Evolutionary conservation across 352 stramenopile species (phyloP).

Genomic region (Pythium rishiriense): DNA sequence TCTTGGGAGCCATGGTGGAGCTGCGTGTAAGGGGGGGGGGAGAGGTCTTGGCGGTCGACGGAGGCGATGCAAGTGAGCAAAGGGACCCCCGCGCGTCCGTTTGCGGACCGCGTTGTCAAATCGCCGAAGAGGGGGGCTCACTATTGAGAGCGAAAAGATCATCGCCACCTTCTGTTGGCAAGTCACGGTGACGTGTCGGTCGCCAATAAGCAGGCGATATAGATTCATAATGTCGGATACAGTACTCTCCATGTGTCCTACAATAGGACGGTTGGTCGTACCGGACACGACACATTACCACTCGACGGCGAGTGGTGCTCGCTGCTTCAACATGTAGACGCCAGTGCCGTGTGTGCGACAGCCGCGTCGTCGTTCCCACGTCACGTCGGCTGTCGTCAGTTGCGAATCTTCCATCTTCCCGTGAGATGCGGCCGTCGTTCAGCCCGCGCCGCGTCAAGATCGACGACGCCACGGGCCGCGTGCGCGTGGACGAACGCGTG

Average conservation of each 20-base stretch:
- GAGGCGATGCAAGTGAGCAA: conserved; percentile 4
- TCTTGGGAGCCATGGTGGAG: conserved; percentile 46
- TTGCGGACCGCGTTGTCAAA: not conserved
- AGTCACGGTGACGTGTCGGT: conserved; percentile 8
- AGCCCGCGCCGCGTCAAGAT: conserved; percentile 44
- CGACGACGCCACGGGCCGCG: conserved; percentile 29
- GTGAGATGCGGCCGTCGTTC: conserved; percentile 45
- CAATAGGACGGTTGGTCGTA: not conserved
- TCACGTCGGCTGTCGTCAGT: not conserved
- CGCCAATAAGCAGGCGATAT: not conserved
- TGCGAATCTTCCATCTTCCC: not conserved
- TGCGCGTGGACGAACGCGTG: conserved; percentile 40
- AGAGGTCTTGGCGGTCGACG: conserved; percentile 2
- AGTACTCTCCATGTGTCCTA: not conserved
- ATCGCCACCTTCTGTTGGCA: too few relatives aligned
- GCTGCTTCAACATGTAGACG: conserved; percentile 26
- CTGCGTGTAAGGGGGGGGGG: too few relatives aligned
- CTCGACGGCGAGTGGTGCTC: conserved; percentile 1
- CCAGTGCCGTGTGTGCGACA: conserved; percentile 1
- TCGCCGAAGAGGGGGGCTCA: conserved; percentile 8
- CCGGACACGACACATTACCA: conserved; percentile 16
- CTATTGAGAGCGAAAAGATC: conserved; percentile 16
- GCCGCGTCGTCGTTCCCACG: too few relatives aligned
- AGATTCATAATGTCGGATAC: not conserved
- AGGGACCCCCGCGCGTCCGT: not conserved